Percentiles rank a stretch among this genome's conserved stretches.
Evolutionary conservation across 2,329 filamentous ascomycete species (phyloP).

Genomic region (Cercospora nicotianae): DNA sequence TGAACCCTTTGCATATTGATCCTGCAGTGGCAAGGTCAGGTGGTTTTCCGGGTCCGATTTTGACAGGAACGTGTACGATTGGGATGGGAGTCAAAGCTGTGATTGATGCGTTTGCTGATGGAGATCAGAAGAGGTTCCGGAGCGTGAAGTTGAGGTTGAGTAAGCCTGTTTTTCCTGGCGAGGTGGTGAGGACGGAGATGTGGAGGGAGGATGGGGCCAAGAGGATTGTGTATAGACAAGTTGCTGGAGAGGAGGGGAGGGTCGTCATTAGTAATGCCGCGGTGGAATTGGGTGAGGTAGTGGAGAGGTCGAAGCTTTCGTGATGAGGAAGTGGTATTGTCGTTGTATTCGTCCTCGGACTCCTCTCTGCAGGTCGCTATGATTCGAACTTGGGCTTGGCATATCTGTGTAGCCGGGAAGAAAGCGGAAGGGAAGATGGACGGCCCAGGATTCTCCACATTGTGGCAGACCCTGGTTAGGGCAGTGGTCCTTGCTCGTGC

Average conservation of each 20-base stretch:
- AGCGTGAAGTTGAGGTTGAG: not conserved
- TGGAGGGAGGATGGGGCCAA: not conserved
- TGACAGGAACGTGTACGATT: not conserved
- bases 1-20: not conserved
- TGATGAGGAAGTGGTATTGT: not conserved
- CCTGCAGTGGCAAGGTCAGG: not conserved
- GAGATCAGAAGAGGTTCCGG: not conserved
- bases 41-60: not conserved
- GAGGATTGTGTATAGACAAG: not conserved
- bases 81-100: not conserved
- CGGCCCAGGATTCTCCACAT: conserved; percentile 1
- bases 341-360: no score
- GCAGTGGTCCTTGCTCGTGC: not conserved
- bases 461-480: not conserved
- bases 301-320: not conserved
- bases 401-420: not conserved
- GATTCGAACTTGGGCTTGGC: not conserved
- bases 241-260: not conserved
- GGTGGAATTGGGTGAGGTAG: not conserved
- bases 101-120: not conserved
- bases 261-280: not conserved
- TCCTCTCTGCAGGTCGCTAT: no score
- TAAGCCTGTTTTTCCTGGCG: not conserved
- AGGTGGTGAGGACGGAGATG: not conserved
- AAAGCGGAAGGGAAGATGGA: not conserved